Conservation (phyloP, 805 yeast species). For the Candida sphagnicola region DNA sequence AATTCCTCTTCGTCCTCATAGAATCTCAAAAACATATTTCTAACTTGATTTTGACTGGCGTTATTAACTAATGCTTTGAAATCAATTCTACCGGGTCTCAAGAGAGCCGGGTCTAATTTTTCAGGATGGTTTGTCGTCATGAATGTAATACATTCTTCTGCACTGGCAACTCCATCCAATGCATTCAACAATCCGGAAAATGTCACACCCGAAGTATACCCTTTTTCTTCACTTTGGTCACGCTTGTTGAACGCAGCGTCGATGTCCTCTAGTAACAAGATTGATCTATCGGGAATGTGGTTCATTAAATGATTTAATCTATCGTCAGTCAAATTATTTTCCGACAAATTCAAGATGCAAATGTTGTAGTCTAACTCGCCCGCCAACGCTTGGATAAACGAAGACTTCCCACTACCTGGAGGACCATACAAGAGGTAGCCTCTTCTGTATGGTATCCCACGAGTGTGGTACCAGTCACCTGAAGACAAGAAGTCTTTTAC, state of each 20-base stretch:
- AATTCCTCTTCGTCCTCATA: slow-evolving; percentile 59
- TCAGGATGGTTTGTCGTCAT: slow-evolving; percentile 99
- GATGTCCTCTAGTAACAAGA: slow-evolving; percentile 83
- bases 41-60: slow-evolving; percentile 80
- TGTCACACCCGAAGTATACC: slow-evolving; percentile 85
- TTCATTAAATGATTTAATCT: slow-evolving; percentile 93
- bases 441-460: slow-evolving; percentile 97
- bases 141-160: slow-evolving; percentile 93
- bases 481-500: slow-evolving; percentile 74
- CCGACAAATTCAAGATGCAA: slow-evolving; percentile 87
- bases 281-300: slow-evolving; percentile 87
- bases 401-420: slow-evolving; percentile 96
- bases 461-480: slow-evolving; percentile 87
- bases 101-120: slow-evolving; percentile 82
- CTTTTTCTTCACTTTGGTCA: slow-evolving; percentile 69
- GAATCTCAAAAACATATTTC: slow-evolving; percentile 82
- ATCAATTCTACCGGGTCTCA: slow-evolving; percentile 95
- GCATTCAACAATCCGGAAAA: slow-evolving; percentile 93
- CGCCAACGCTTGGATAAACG: slow-evolving; percentile 93
- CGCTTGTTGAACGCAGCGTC: slow-evolving; percentile 94
- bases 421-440: slow-evolving; percentile 95
- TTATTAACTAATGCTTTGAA: slow-evolving; percentile 77
- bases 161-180: slow-evolving; percentile 94
- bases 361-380: slow-evolving; percentile 95
- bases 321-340: slow-evolving; percentile 90